phyloP scores from a whole-genome alignment of 352 stramenopile species.

The Globisporangium orthogonon region DNA sequence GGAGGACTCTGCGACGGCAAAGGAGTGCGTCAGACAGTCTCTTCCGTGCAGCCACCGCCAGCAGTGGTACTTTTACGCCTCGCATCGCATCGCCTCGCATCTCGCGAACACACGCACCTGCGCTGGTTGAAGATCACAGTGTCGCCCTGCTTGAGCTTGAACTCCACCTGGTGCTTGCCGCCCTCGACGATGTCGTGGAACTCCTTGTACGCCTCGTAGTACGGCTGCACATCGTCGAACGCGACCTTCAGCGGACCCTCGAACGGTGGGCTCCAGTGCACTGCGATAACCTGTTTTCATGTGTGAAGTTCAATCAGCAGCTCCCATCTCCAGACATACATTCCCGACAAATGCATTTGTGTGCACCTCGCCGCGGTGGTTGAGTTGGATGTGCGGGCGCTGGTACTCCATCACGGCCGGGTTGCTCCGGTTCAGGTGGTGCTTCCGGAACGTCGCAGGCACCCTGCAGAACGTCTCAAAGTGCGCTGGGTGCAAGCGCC shows the following conservation, averaged over 20 bases:
- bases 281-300: slow-evolving; percentile 59
- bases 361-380: slow-evolving; percentile 69
- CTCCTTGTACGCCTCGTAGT: slow-evolving; percentile 79
- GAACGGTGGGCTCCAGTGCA: slow-evolving; percentile 94
- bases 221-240: slow-evolving; percentile 61
- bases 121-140: slow-evolving; percentile 85
- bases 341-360: no score
- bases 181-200: slow-evolving; percentile 81
- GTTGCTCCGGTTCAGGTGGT: slow-evolving; percentile 83
- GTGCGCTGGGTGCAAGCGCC: slow-evolving; percentile 46
- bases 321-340: background rate
- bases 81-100: no score
- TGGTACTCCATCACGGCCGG: slow-evolving; percentile 91
- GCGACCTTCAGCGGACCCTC: slow-evolving; percentile 88
- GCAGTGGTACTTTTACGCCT: no score
- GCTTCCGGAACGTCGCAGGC: slow-evolving; percentile 94
- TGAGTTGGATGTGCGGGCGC: slow-evolving; percentile 90
- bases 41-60: no score
- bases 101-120: slow-evolving; percentile 17
- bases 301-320: background rate
- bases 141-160: slow-evolving; percentile 73
- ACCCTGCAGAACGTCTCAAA: slow-evolving; percentile 76
- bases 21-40: no score
- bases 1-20: slow-evolving; percentile 35
- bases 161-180: slow-evolving; percentile 62